Conservation (phyloP, 177 flowering plant genomes). For the Vitis hybrid region DNA sequence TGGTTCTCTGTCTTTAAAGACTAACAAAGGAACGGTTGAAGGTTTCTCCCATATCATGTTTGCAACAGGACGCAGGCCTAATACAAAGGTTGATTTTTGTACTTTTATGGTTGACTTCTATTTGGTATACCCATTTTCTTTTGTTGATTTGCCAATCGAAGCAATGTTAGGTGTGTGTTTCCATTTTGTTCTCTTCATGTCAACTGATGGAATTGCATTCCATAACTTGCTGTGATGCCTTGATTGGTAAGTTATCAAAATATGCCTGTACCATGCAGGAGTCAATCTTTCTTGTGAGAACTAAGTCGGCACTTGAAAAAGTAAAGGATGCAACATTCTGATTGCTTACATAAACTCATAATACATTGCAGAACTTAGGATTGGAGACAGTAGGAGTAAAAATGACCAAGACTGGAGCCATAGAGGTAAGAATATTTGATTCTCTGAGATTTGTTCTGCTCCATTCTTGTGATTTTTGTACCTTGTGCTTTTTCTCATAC, state of each 20-base stretch:
- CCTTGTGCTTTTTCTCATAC: background rate
- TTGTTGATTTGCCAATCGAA: background rate
- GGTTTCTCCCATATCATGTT: conserved; percentile 97
- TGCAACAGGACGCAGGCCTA: conserved; percentile 92
- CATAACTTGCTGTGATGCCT: background rate
- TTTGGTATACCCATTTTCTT: background rate
- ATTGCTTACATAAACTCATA: background rate
- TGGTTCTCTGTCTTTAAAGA: conserved; percentile 82
- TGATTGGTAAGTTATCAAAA: background rate
- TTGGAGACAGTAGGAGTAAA: conserved; percentile 82
- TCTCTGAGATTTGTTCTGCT: background rate
- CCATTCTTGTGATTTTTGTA: background rate
- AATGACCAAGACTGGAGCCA: conserved; percentile 77
- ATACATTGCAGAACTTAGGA: conserved; percentile 73
- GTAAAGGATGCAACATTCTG: background rate
- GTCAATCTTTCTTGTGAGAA: background rate
- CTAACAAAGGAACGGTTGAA: conserved; percentile 80
- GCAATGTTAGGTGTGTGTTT: too few species aligned
- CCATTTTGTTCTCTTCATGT: background rate
- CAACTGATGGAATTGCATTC: background rate
- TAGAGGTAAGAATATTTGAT: conserved; percentile 53
- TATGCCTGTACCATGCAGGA: background rate
- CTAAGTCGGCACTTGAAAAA: background rate
- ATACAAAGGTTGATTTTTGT: conserved; percentile 68
- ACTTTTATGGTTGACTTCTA: conserved; percentile 4